Evolutionary conservation across 2,329 filamentous ascomycete genomes (phyloP), one percentile per base, ranked within the genome.

Genomic region (Exophiala viscosa): DNA sequence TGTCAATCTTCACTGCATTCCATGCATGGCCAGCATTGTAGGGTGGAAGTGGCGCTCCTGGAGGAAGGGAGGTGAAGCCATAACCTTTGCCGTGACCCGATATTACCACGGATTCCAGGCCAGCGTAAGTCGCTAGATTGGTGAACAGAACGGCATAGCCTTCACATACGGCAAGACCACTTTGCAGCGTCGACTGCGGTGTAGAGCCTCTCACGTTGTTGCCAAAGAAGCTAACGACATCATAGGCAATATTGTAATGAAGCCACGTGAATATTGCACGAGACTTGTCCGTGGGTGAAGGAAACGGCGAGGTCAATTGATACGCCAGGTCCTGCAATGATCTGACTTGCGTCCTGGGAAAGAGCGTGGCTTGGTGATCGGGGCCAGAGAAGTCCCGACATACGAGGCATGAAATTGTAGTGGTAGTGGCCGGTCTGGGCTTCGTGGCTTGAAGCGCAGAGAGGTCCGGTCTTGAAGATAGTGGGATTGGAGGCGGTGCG

Each of bases 231-330:
- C 85, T 80, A 20, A 82, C 78, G 0, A 84, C 83, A 66, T 97
- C 89, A 67, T 97, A 99, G 42, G 78, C 79, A 52, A 99, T 85
- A 63, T 97, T 97, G 70, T 97, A 85, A 70, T 97, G 92, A 36
- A 91, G 83, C 93, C 93, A 99, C 1, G 88, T 89, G 67, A 97
- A 97, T 54, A 99, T 88, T 2, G 84, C 90, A 23, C 93, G 81
- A 2, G 93, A 92, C 73, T 96, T 96, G 69, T 97, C 92, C 0
- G 92, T 96, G 1, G 76, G 73, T 0, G 89, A 96, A 1, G 83
- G 72, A 65, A 97, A 96, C 0, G 87, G 86, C 3, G 79, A 76
- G 52, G 90, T 95, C 15, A 97, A 80, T 46, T 87, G 82, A 46
- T 82, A 79, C 0, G 91, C 90, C 18, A 99, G 78, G 73, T 88